Conservation (phyloP, 306 rosid species). For the Morella rubra region DNA sequence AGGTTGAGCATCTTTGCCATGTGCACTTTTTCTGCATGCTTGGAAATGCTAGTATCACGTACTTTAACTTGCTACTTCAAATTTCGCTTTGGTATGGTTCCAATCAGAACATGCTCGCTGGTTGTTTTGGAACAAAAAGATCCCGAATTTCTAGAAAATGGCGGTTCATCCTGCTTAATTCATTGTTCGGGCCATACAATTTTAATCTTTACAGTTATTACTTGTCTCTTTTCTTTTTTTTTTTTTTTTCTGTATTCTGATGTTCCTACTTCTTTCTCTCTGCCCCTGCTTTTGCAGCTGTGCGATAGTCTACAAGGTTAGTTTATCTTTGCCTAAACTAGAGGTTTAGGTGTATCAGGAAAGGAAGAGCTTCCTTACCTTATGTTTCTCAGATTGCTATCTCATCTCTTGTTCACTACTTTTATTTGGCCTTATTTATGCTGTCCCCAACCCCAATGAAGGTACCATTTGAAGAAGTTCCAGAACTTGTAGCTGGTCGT, state of each 20-base stretch:
- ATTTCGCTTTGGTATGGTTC: constrained; percentile 2
- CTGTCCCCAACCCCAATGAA: constrained; percentile 31
- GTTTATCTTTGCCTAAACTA: constrained; percentile 14
- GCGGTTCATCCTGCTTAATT: constrained; percentile 16
- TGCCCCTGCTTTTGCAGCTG: constrained; percentile 52
- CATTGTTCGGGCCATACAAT: neutral
- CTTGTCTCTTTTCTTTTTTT: constrained; percentile 17
- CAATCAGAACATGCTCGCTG: constrained; percentile 3
- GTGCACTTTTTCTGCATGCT: neutral
- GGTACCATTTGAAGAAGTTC: constrained; percentile 97
- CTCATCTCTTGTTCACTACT: constrained; percentile 8
- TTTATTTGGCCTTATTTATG: constrained; percentile 23
- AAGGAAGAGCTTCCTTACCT: constrained; percentile 9
- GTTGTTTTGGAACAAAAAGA: constrained; percentile 16
- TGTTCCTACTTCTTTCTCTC: constrained; percentile 4
- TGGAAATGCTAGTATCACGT: constrained; percentile 13
- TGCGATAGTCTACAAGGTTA: constrained; percentile 71
- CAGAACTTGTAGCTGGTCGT: constrained; percentile 89
- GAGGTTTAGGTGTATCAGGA: neutral
- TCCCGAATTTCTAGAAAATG: constrained; percentile 7
- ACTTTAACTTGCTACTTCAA: neutral
- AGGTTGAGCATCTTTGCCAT: neutral
- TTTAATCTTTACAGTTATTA: neutral
- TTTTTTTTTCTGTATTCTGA: constrained; percentile 31
- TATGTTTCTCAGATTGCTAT: neutral